phyloP scores from a whole-genome alignment of 306 rosid genomes.

The Lathyrus sativus region DNA sequence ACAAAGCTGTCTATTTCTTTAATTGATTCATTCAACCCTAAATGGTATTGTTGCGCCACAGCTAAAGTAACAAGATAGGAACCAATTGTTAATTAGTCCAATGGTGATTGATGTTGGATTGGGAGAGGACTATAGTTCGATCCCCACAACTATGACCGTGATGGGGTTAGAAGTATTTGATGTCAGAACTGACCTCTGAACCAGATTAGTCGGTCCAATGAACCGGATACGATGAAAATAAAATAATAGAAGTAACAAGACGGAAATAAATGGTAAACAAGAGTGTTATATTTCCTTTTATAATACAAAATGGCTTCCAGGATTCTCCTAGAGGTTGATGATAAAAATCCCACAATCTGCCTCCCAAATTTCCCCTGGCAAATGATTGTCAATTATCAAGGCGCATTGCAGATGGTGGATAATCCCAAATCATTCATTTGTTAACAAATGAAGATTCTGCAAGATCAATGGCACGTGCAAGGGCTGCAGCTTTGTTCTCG shows the following conservation, averaged over 20 bases:
- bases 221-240: too few relatives aligned
- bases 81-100: not conserved
- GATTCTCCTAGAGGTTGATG: not conserved
- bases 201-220: too few relatives aligned
- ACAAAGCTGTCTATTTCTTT: too few relatives aligned
- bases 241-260: not conserved
- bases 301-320: not conserved
- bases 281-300: not conserved
- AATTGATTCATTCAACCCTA: not conserved
- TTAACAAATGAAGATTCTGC: conserved; percentile 86
- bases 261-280: conserved; percentile 16
- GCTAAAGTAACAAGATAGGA: not conserved
- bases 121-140: too few relatives aligned
- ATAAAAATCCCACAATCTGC: conserved; percentile 6
- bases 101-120: too few relatives aligned
- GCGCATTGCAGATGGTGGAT: not conserved
- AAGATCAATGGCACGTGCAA: conserved; percentile 91
- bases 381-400: conserved; percentile 4
- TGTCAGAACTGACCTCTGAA: too few relatives aligned
- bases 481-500: conserved; percentile 95
- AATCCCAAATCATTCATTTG: conserved; percentile 44
- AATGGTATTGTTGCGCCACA: not conserved
- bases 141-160: too few relatives aligned
- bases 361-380: not conserved
- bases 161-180: too few relatives aligned